Evolutionary conservation across 2,329 filamentous ascomycete species (phyloP).

Genomic region (Pestalotiopsis sp.): DNA sequence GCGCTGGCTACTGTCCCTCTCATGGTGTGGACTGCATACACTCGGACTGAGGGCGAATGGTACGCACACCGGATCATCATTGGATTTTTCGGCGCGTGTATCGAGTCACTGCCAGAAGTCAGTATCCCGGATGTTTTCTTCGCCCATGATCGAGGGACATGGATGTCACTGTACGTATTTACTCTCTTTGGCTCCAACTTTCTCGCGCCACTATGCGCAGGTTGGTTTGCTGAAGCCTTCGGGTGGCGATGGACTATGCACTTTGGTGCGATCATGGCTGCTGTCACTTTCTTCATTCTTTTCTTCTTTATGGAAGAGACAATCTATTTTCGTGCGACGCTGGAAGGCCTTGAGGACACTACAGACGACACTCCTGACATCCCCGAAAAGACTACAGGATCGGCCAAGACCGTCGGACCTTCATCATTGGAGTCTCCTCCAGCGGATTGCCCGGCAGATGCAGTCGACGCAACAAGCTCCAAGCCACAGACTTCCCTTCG

Average conservation of each 20-base stretch:
- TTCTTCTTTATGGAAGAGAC: slow-evolving; percentile 61
- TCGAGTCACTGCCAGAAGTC: slow-evolving; percentile 32
- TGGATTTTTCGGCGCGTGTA: slow-evolving; percentile 29
- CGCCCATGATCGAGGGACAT: slow-evolving; percentile 30
- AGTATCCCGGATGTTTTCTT: slow-evolving; percentile 30
- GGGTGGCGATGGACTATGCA: slow-evolving; percentile 34
- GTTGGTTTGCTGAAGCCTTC: slow-evolving; percentile 34
- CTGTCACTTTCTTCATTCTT: background rate
- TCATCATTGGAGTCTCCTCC: background rate
- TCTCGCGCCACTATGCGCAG: slow-evolving; percentile 35
- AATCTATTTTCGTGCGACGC: slow-evolving; percentile 34
- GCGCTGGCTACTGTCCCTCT: slow-evolving; percentile 19
- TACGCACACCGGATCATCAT: slow-evolving; percentile 30
- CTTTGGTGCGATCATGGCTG: slow-evolving; percentile 26
- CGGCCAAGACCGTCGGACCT: background rate
- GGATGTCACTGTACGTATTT: slow-evolving; percentile 30
- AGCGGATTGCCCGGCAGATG: background rate
- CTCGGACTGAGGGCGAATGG: slow-evolving; percentile 28
- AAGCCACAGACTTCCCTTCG: background rate
- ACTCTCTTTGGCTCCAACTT: slow-evolving; percentile 29
- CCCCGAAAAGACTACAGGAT: background rate
- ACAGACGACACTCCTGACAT: background rate
- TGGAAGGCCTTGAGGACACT: background rate
- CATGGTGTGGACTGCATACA: slow-evolving; percentile 29
- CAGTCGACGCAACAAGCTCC: background rate